Percentiles rank a stretch among this genome's conserved stretches.
Conservation (phyloP, 2,329 filamentous ascomycete species). For the Metarhizium anisopliae region DNA sequence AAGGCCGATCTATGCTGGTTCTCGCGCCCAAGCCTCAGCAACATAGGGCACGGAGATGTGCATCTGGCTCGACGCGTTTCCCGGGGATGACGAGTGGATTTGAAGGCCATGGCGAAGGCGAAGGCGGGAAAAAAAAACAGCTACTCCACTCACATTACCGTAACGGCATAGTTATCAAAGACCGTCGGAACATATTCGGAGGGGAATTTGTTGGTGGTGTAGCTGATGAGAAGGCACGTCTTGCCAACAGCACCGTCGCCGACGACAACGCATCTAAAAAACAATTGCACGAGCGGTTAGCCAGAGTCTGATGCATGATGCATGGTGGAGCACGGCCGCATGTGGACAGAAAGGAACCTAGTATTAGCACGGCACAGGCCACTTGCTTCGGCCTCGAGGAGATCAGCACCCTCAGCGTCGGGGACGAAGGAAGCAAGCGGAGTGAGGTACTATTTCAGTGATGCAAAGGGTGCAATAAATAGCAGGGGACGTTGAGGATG, state of each 20-base stretch:
- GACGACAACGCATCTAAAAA: slow-evolving; percentile 84
- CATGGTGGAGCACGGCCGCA: neutral
- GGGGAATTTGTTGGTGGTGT: slow-evolving; percentile 99
- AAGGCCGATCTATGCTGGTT: neutral
- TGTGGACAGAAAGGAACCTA: neutral
- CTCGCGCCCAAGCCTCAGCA: neutral
- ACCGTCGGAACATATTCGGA: slow-evolving; percentile 99
- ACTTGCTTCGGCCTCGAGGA: neutral
- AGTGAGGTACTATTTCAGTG: neutral
- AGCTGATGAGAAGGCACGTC: slow-evolving; percentile 97
- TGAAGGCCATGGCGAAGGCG: slow-evolving; percentile 1
- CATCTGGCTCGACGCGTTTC: neutral
- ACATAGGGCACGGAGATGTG: neutral
- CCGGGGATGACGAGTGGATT: neutral
- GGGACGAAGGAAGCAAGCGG: neutral
- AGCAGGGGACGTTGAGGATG: neutral
- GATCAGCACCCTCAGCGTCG: neutral
- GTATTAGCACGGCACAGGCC: neutral
- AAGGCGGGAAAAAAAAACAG: slow-evolving; percentile 2
- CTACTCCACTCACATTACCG: slow-evolving; percentile 77
- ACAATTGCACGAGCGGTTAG: slow-evolving; percentile 11
- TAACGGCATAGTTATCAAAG: slow-evolving; percentile 99
- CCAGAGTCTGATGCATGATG: neutral
- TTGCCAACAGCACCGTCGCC: slow-evolving; percentile 99
- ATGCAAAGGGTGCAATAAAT: neutral